Percentiles rank a stretch among this genome's conserved stretches.
Evolutionary conservation across 805 yeast species (phyloP).

Genomic region (Saccharomycopsis capsularis): DNA sequence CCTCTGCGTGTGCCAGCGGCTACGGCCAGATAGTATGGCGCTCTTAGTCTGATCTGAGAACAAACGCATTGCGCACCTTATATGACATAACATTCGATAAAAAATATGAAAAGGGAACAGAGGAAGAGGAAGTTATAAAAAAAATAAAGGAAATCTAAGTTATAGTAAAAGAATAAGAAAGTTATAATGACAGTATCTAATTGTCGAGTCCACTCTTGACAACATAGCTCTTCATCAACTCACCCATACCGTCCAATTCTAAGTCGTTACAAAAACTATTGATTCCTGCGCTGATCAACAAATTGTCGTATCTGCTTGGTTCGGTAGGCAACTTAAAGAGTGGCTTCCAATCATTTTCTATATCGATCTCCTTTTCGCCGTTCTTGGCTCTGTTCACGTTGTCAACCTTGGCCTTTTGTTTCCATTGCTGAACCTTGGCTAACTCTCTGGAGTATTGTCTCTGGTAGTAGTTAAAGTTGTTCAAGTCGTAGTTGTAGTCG

Average conservation of each 20-base stretch:
- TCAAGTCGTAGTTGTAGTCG: conserved; percentile 69
- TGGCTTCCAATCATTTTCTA: conserved; percentile 58
- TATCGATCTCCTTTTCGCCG: conserved; percentile 42
- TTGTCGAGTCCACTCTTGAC: conserved; percentile 45
- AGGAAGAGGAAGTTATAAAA: not conserved
- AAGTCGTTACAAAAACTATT: conserved; percentile 65
- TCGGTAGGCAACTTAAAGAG: conserved; percentile 62
- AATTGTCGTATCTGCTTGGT: conserved; percentile 68
- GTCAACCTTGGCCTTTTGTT: conserved; percentile 58
- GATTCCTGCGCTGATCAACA: conserved; percentile 61
- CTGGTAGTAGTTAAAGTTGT: conserved; percentile 75
- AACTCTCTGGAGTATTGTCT: conserved; percentile 66
- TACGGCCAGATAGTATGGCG: too few relatives aligned
- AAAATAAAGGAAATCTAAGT: not conserved
- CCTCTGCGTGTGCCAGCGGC: too few relatives aligned
- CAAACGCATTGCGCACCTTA: too few relatives aligned
- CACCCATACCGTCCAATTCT: conserved; percentile 63
- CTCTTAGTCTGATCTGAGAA: too few relatives aligned
- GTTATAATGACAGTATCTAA: too few relatives aligned
- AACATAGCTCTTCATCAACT: conserved; percentile 55
- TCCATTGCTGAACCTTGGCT: conserved; percentile 68
- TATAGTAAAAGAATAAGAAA: not conserved
- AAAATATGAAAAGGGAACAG: not conserved
- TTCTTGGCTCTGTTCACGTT: conserved; percentile 52
- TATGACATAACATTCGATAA: too few relatives aligned